phyloP scores from a whole-genome alignment of 345 rosid species.

The Pugionium dolabratum region DNA sequence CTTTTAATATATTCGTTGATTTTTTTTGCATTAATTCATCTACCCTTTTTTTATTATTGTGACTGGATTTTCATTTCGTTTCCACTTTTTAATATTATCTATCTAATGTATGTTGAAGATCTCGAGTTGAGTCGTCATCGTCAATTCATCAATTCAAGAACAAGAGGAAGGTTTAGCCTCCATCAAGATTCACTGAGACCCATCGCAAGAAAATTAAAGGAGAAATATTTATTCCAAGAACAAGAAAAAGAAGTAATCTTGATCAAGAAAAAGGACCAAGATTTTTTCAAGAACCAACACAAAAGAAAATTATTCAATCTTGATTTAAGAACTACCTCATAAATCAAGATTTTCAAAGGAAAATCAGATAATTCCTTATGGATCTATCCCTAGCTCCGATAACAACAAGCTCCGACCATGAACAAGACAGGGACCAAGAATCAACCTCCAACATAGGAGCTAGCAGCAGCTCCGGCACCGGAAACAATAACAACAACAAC shows the following conservation, averaged over 20 bases:
- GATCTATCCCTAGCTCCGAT: constrained; percentile 60
- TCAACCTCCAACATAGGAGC: constrained; percentile 37
- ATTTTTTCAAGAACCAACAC: neutral
- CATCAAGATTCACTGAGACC: constrained; percentile 32
- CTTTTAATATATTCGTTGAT: constrained; percentile 28
- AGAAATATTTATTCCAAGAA: constrained; percentile 1
- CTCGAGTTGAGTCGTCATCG: constrained; percentile 38
- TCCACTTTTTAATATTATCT: constrained; percentile 35
- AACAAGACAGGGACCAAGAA: constrained; percentile 43
- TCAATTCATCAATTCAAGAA: constrained; percentile 31
- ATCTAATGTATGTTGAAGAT: constrained; percentile 34
- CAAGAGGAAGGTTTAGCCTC: constrained; percentile 19
- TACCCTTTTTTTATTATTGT: constrained; percentile 34
- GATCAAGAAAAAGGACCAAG: constrained; percentile 8
- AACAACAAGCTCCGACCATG: constrained; percentile 42
- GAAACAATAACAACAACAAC: constrained; percentile 2
- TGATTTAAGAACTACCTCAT: constrained; percentile 15
- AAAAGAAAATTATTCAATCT: neutral
- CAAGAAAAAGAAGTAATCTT: neutral
- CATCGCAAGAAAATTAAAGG: constrained; percentile 13
- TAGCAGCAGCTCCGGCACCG: constrained; percentile 28
- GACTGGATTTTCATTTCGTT: constrained; percentile 40
- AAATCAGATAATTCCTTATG: constrained; percentile 35
- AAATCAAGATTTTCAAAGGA: constrained; percentile 25
- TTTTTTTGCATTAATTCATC: constrained; percentile 26